Conservation (phyloP, 75 land plant species). For the Gnetum montanum region DNA sequence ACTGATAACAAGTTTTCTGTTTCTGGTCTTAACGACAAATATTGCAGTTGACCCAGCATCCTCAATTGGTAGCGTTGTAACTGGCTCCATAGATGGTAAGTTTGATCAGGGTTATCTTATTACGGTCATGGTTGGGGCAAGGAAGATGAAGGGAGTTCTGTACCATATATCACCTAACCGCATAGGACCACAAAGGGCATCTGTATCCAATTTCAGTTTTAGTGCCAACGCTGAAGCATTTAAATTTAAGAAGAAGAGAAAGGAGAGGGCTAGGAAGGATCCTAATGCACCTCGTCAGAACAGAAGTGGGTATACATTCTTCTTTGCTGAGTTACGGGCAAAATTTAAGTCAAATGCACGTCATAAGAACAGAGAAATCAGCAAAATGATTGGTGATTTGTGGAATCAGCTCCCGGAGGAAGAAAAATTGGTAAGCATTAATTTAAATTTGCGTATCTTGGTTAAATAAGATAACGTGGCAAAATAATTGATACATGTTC, state of each 20-base stretch:
- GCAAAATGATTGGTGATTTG: conserved; percentile 35
- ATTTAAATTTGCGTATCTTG: too few species aligned
- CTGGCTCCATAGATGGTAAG: conserved; percentile 70
- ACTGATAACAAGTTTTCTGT: too few species aligned
- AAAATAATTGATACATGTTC: too few species aligned
- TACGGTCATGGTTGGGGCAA: conserved; percentile 55
- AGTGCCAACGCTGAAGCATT: conserved; percentile 9
- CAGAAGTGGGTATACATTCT: conserved; percentile 41
- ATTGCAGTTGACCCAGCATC: conserved; percentile 21
- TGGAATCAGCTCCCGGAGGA: conserved; percentile 36
- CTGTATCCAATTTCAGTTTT: neutral
- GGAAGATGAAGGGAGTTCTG: conserved; percentile 66
- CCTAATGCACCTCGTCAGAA: conserved; percentile 23
- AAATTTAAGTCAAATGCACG: conserved; percentile 24
- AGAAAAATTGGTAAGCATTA: conserved; percentile 32
- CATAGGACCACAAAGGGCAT: conserved; percentile 16
- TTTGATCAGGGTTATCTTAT: conserved; percentile 82
- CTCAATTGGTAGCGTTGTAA: conserved; percentile 27
- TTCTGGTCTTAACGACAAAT: too few species aligned
- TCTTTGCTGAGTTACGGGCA: conserved; percentile 32
- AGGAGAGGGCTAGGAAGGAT: conserved; percentile 15
- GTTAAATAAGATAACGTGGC: too few species aligned
- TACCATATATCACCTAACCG: conserved; percentile 45
- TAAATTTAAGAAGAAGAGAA: conserved; percentile 7
- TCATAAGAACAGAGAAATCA: conserved; percentile 31